Evolutionary conservation across 306 rosid species (phyloP).

Genomic region (Rosa multiflora): DNA sequence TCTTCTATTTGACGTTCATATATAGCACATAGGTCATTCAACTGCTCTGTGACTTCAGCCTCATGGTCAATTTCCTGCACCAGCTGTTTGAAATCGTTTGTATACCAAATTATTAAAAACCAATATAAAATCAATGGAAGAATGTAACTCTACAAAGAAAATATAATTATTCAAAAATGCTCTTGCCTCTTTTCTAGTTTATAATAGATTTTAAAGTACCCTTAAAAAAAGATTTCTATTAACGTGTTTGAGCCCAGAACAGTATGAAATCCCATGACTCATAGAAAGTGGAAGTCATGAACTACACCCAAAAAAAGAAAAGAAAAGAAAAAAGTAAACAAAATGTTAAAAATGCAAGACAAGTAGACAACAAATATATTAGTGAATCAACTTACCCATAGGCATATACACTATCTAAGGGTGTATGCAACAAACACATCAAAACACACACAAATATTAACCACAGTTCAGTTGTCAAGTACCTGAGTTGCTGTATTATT

Average conservation of each 20-base stretch:
- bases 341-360: neutral
- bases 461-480: conserved; percentile 24
- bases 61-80: conserved; percentile 68
- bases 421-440: neutral
- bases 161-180: neutral
- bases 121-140: neutral
- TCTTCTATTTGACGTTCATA: conserved; percentile 77
- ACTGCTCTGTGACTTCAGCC: conserved; percentile 47
- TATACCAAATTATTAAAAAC: neutral
- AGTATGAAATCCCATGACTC: neutral
- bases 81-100: conserved; percentile 22
- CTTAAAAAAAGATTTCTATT: neutral
- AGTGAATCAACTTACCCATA: neutral
- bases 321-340: neutral
- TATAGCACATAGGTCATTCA: conserved; percentile 69
- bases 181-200: neutral
- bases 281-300: neutral
- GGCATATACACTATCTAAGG: neutral
- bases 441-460: neutral
- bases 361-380: neutral
- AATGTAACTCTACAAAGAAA: neutral
- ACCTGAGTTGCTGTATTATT: conserved; percentile 54
- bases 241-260: neutral
- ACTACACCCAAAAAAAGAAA: neutral
- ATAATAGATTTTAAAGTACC: neutral